phyloP scores from a whole-genome alignment of 768 basidiomycete species.

The Artomyces pyxidatus region DNA sequence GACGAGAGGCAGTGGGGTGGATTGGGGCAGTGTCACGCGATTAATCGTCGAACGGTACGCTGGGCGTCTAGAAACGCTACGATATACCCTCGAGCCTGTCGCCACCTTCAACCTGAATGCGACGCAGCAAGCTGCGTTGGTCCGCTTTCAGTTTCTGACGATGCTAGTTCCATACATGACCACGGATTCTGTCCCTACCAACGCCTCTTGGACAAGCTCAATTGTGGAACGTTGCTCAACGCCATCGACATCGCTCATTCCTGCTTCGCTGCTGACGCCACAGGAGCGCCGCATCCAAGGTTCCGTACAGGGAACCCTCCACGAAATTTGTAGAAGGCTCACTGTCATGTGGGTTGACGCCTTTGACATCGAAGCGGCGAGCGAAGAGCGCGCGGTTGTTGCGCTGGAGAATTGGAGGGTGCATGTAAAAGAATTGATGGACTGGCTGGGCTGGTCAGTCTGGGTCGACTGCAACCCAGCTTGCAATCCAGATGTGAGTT shows the following conservation, averaged over 20 bases:
- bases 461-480: constrained; percentile 42
- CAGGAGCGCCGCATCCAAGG: background rate
- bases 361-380: constrained; percentile 20
- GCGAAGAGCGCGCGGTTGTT: background rate
- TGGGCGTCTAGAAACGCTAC: constrained; percentile 33
- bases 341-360: constrained; percentile 33
- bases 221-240: background rate
- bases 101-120: background rate
- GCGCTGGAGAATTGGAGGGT: constrained; percentile 27
- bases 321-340: constrained; percentile 9
- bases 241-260: background rate
- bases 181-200: background rate
- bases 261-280: background rate
- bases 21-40: constrained; percentile 33
- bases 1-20: constrained; percentile 25
- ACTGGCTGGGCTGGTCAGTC: constrained; percentile 45
- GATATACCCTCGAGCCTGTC: constrained; percentile 24
- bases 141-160: constrained; percentile 8
- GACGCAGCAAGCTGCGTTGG: background rate
- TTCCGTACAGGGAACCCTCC: background rate
- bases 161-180: constrained; percentile 4
- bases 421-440: constrained; percentile 31
- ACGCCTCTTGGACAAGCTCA: constrained; percentile 3
- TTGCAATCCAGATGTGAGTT: constrained; percentile 37
- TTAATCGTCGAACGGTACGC: constrained; percentile 35